Evolutionary conservation across 331 rosid genomes (phyloP), one percentile per base, ranked within the genome.

Genomic region (Acacia pycnantha): DNA sequence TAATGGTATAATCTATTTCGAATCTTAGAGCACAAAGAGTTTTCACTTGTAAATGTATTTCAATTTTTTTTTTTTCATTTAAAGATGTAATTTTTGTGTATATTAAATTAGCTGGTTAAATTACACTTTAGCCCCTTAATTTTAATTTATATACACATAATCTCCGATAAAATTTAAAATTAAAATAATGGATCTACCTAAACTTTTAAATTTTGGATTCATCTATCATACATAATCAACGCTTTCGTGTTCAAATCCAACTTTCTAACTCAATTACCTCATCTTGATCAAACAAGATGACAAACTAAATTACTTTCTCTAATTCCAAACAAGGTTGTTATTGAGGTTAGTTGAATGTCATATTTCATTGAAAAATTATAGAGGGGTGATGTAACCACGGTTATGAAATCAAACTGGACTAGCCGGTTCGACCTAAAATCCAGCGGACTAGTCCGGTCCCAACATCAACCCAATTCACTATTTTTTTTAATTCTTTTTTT

Each of bases 361-460:
- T n/a, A 7, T 54, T 54, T 64, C 21, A 64, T 29, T 64, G 41
- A 7, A 64, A 26, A 29, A 64, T 31, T 11, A 64, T 31, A 2
- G 2, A 64, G 12, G 16, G 3, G 43, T 31, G n/a, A 64, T 2
- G 70, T 7, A 9, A 43, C 46, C 2, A 2, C 0, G 12, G 46
- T 61, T 12, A 11, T 44, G 11, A 44, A 44, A 33, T 0, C 35
- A 4, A 2, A 31, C 3, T 2, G 35, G 35, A 31, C 35, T 3
- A 3, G 4, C 0, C 2, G 4, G 4, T 4, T 33, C 0, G 5
- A 0, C 2, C 0, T 4, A 5, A 33, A 33, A 33, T 3, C 5
- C 0, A 2, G 0, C 0, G 5, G 4, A 33, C 37, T 0, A 33
- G 5, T 33, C 5, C 0, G 4, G 5, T 3, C 0, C 5, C 0